Percentiles rank a stretch among this genome's conserved stretches.
phyloP scores from a whole-genome alignment of 345 rosid genomes.

The Eutrema heterophyllum region DNA sequence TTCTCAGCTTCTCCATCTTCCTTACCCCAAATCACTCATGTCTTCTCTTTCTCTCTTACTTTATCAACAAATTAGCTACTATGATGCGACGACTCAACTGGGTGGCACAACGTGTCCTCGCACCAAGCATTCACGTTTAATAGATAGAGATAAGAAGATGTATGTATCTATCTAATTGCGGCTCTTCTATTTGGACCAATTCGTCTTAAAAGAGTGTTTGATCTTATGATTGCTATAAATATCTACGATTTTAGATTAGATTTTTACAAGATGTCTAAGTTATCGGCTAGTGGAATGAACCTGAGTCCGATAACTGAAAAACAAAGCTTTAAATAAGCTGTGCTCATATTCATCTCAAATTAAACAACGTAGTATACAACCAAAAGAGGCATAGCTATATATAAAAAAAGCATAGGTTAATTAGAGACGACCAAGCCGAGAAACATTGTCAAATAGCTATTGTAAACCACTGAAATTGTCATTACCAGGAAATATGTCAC shows the following conservation, averaged over 20 bases:
- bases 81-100: neutral
- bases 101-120: neutral
- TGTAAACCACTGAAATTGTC: constrained; percentile 11
- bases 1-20: neutral
- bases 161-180: too few species aligned
- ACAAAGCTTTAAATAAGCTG: too few species aligned
- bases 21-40: neutral
- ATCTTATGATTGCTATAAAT: too few species aligned
- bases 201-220: neutral
- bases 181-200: neutral
- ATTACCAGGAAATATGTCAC: constrained; percentile 10
- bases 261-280: neutral
- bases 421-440: too few species aligned
- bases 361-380: too few species aligned
- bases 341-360: too few species aligned
- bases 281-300: neutral
- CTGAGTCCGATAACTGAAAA: too few species aligned
- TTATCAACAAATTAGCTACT: neutral
- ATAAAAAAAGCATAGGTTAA: too few species aligned
- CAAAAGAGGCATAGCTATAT: too few species aligned
- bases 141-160: too few species aligned
- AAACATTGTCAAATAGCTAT: neutral
- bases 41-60: neutral
- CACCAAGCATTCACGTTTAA: neutral
- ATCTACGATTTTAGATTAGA: too few species aligned